These are phyloP conservation scores for Eucalyptus sideroxylon DNA, from an alignment of 345 rosid species.

Conservation along the genomic window DNA sequence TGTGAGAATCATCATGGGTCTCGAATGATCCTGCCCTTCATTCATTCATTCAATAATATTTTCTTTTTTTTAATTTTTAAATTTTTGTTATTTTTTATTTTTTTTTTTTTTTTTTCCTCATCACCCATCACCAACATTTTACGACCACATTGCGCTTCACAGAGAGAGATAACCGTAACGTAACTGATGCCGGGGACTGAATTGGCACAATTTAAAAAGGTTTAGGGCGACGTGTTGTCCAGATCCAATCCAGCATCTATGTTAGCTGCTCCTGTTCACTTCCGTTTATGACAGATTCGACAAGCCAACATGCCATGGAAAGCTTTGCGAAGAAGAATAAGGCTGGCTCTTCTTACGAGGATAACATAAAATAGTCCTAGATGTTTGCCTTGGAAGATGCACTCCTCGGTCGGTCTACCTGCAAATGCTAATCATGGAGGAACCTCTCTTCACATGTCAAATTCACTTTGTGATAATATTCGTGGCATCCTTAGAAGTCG, in stretches of 20 bases:
- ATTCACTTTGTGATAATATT: background rate
- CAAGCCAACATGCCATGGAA: background rate
- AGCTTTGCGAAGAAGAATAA: background rate
- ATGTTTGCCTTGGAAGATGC: background rate
- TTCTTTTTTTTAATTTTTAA: too few species aligned
- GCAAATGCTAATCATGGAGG: background rate
- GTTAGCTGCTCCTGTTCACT: background rate
- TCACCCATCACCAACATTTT: background rate
- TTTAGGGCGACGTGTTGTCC: background rate
- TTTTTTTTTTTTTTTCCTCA: too few species aligned
- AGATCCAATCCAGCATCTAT: background rate
- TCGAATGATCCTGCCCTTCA: background rate
- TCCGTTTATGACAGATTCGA: background rate
- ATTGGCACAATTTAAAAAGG: too few species aligned
- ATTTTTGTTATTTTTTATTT: too few species aligned
- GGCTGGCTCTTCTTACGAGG: background rate
- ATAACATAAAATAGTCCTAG: background rate
- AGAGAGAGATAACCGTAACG: too few species aligned
- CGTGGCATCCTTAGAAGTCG: background rate
- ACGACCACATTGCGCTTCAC: background rate
- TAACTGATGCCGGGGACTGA: too few species aligned
- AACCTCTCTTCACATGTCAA: background rate
- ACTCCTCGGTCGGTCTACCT: background rate
- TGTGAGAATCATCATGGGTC: background rate
- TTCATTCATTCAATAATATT: background rate